Percentiles rank a stretch among this genome's conserved stretches.
phyloP scores from a whole-genome alignment of 1,139 yeast genomes.

The Taphrina flavorubra region DNA sequence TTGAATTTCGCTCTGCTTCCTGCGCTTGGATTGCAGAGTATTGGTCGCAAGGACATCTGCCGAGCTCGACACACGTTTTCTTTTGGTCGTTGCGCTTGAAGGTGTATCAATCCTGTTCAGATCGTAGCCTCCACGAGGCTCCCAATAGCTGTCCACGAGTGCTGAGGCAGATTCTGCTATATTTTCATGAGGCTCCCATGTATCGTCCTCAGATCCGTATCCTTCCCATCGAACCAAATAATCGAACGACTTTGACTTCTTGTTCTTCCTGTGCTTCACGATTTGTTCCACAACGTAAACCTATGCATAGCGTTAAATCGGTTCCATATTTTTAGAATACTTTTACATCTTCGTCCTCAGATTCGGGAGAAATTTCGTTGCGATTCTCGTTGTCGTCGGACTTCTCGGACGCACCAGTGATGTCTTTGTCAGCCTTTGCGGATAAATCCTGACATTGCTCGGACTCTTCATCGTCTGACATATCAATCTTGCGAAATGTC shows the following conservation, averaged over 20 bases:
- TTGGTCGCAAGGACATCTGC: not conserved
- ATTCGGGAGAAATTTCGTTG: not conserved
- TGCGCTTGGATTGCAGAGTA: not conserved
- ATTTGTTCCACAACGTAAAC: conserved; percentile 18
- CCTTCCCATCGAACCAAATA: conserved; percentile 22
- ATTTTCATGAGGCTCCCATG: conserved; percentile 26
- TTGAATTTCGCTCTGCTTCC: not conserved
- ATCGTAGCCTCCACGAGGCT: conserved; percentile 9
- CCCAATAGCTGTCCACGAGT: conserved; percentile 19
- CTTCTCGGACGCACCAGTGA: not conserved
- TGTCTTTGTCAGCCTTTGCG: not conserved
- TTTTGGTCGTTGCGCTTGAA: not conserved
- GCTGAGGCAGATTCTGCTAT: conserved; percentile 22
- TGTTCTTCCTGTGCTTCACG: not conserved
- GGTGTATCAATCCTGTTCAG: not conserved
- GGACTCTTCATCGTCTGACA: not conserved
- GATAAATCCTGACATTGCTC: not conserved
- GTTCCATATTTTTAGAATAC: not conserved
- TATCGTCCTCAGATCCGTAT: conserved; percentile 16
- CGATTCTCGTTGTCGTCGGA: not conserved
- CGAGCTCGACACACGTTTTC: conserved; percentile 13
- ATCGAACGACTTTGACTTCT: not conserved
- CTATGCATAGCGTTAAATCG: not conserved
- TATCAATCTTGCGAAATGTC: not conserved
- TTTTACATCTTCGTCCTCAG: conserved; percentile 2